Conservation (phyloP, 352 stramenopile species). For the Phytophthora ramorum region DNA sequence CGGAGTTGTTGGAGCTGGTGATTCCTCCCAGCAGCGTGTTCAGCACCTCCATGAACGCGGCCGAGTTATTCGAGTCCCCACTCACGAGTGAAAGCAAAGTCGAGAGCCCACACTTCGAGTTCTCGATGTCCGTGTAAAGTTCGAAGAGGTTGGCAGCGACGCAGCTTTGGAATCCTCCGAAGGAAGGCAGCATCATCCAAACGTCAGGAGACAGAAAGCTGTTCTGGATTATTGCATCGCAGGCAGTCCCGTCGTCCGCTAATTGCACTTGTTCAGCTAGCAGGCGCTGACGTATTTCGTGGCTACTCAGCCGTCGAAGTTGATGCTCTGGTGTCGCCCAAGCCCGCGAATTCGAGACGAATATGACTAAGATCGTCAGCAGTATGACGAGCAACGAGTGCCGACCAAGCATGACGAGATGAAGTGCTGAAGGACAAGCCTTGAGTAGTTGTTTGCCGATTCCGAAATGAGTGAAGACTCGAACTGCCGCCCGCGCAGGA, state of each 20-base stretch:
- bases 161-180: slow-evolving; percentile 46
- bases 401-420: neutral
- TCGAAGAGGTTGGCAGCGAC: slow-evolving; percentile 48
- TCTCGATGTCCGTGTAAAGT: slow-evolving; percentile 40
- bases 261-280: slow-evolving; percentile 15
- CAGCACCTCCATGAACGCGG: slow-evolving; percentile 51
- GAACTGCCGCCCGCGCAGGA: too few relatives aligned
- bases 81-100: slow-evolving; percentile 48
- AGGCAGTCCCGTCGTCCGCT: slow-evolving; percentile 34
- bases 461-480: slow-evolving; percentile 8
- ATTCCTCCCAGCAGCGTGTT: slow-evolving; percentile 36
- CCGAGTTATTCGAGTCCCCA: slow-evolving; percentile 25
- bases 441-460: slow-evolving; percentile 2
- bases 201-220: slow-evolving; percentile 35
- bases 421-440: neutral
- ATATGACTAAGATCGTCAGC: neutral
- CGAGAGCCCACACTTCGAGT: slow-evolving; percentile 40
- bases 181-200: slow-evolving; percentile 26
- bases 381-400: slow-evolving; percentile 8
- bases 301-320: slow-evolving; percentile 11
- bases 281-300: slow-evolving; percentile 18
- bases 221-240: slow-evolving; percentile 34
- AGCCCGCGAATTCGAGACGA: neutral
- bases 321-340: neutral
- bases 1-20: slow-evolving; percentile 16